These are phyloP conservation scores for Tulasnella sp. DNA, from an alignment of 768 basidiomycete species.

Conservation along the genomic window DNA sequence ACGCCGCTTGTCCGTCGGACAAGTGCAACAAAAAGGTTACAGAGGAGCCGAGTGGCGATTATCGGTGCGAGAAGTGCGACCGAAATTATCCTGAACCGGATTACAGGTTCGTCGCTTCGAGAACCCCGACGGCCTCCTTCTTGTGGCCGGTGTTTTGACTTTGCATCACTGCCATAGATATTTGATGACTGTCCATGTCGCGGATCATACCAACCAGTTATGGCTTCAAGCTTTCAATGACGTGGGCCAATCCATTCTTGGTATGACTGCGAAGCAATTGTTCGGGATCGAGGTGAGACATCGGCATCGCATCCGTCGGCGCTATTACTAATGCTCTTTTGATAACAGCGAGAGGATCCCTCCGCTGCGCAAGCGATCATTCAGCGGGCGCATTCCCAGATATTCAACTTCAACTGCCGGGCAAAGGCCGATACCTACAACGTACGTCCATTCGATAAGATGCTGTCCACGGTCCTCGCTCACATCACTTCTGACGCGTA, in stretches of 20 bases:
- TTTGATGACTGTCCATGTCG: constrained; percentile 77
- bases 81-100: constrained; percentile 64
- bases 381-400: constrained; percentile 59
- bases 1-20: constrained; percentile 79
- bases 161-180: constrained; percentile 46
- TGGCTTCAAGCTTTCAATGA: constrained; percentile 98
- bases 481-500: constrained; percentile 35
- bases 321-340: constrained; percentile 18
- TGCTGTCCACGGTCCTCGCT: background rate
- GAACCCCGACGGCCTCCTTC: background rate
- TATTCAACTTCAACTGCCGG: constrained; percentile 77
- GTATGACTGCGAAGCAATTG: constrained; percentile 73
- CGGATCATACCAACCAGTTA: constrained; percentile 83
- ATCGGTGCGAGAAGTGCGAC: constrained; percentile 93
- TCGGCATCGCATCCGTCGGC: background rate
- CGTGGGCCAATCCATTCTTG: constrained; percentile 70
- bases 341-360: constrained; percentile 57
- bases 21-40: constrained; percentile 89
- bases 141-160: background rate
- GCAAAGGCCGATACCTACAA: constrained; percentile 86
- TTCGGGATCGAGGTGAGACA: constrained; percentile 59
- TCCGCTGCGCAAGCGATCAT: constrained; percentile 55
- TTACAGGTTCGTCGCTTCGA: constrained; percentile 59
- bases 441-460: constrained; percentile 43
- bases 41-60: constrained; percentile 54